A percentile compares a stretch with the other conserved stretches of the same genome.
phyloP scores from a whole-genome alignment of 2,329 filamentous ascomycete genomes.

The Botrytis paeoniae region DNA sequence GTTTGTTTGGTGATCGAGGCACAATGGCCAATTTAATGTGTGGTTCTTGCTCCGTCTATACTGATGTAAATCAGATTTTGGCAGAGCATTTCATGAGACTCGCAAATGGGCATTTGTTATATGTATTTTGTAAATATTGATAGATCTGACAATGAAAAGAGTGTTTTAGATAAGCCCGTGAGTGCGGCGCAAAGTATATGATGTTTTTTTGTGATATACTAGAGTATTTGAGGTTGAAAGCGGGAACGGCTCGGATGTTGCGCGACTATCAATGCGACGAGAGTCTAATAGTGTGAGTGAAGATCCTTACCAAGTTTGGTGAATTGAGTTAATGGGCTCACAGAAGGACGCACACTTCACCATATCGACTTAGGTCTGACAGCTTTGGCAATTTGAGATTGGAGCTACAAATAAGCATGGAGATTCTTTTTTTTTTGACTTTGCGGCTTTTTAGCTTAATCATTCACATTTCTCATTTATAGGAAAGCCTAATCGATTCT shows the following conservation, averaged over 20 bases:
- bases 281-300: not conserved
- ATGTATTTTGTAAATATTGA: not conserved
- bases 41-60: not conserved
- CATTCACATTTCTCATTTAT: not conserved
- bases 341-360: not conserved
- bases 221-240: not conserved
- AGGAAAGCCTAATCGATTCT: not conserved
- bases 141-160: not conserved
- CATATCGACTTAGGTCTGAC: rapidly evolving
- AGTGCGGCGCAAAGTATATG: constrained; percentile 1
- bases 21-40: not conserved
- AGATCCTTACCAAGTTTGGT: not conserved
- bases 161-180: not conserved
- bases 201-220: not conserved
- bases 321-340: not conserved
- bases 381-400: not conserved
- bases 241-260: not conserved
- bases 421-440: not conserved
- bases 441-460: not conserved
- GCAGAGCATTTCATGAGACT: not conserved
- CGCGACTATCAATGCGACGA: not conserved
- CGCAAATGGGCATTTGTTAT: not conserved
- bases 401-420: no score
- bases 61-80: no score
- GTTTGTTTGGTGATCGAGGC: not conserved